Percentiles rank a stretch among this genome's conserved stretches.
phyloP scores from a whole-genome alignment of 345 rosid species.

The Conringia planisiliqua region DNA sequence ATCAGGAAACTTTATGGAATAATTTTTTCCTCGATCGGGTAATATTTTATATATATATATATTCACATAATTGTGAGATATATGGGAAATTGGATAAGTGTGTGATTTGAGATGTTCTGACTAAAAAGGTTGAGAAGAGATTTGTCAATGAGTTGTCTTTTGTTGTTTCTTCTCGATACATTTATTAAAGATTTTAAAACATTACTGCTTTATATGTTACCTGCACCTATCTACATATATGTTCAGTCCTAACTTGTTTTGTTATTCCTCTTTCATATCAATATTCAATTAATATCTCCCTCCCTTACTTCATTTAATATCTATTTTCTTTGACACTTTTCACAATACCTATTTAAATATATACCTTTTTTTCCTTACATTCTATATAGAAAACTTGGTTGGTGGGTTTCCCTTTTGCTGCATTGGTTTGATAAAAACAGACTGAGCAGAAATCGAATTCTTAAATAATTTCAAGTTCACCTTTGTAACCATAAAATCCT shows the following conservation, averaged over 20 bases:
- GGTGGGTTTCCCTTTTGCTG: constrained; percentile 13
- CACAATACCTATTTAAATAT: neutral
- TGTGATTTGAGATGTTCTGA: constrained; percentile 38
- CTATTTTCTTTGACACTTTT: neutral
- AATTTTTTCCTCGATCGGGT: neutral
- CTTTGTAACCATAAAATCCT: neutral
- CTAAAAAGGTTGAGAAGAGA: constrained; percentile 31
- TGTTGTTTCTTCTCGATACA: constrained; percentile 30
- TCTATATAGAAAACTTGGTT: neutral
- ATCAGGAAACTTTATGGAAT: neutral
- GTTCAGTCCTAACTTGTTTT: constrained; percentile 33
- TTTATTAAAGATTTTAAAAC: constrained; percentile 19
- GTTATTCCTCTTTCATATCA: constrained; percentile 26
- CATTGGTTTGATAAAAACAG: constrained; percentile 13
- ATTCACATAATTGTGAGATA: neutral
- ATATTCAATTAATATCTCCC: neutral
- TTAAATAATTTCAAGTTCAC: constrained; percentile 2
- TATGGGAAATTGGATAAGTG: constrained; percentile 27
- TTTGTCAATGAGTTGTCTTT: constrained; percentile 40
- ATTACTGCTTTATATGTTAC: constrained; percentile 33
- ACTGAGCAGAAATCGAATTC: constrained; percentile 4
- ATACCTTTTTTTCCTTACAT: neutral
- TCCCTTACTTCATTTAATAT: neutral
- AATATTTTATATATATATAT: neutral
- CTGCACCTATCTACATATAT: constrained; percentile 34